A percentile compares a stretch with the other conserved stretches of the same genome.
phyloP scores from a whole-genome alignment of 2,329 filamentous ascomycete genomes.

The Aaosphaeria pasadenensis region DNA sequence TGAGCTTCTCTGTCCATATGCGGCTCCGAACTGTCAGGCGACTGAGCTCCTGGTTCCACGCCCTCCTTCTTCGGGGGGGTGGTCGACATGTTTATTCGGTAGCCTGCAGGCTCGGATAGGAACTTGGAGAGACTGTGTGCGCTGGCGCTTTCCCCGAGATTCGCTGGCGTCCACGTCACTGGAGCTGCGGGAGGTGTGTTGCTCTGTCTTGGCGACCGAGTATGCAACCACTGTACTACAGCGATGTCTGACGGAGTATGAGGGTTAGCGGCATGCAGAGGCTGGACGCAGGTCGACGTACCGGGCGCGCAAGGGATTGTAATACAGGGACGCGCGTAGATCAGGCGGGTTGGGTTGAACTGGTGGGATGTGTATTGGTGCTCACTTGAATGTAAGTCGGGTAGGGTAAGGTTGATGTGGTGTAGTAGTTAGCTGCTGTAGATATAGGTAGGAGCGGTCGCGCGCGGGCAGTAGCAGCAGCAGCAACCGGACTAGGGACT shows the following conservation, averaged over 20 bases:
- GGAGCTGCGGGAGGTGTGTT: slow-evolving; percentile 10
- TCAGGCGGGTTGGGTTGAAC: too few species aligned
- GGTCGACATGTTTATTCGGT: slow-evolving; percentile 92
- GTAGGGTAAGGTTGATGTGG: too few species aligned
- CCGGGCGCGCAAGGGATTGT: slow-evolving; percentile 1
- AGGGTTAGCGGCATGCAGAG: slow-evolving; percentile 34
- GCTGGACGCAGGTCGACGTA: slow-evolving; percentile 18
- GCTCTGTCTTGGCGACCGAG: slow-evolving; percentile 30
- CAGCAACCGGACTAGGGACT: too few species aligned
- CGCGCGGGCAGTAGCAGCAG: too few species aligned
- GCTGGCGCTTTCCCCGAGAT: slow-evolving; percentile 34
- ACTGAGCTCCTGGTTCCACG: slow-evolving; percentile 89
- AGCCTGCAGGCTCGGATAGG: slow-evolving; percentile 40
- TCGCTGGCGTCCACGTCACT: slow-evolving; percentile 42
- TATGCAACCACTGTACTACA: slow-evolving; percentile 36
- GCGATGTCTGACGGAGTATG: slow-evolving; percentile 18
- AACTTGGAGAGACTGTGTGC: slow-evolving; percentile 47
- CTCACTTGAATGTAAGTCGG: too few species aligned
- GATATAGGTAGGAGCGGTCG: too few species aligned
- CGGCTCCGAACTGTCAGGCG: slow-evolving; percentile 84
- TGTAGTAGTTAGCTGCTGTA: too few species aligned
- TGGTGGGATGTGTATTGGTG: too few species aligned
- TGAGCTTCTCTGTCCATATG: slow-evolving; percentile 83
- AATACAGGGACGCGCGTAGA: too few species aligned
- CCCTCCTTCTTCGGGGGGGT: slow-evolving; percentile 81